Conservation (phyloP, 148 eudicot species). For the Simmondsia chinensis region DNA sequence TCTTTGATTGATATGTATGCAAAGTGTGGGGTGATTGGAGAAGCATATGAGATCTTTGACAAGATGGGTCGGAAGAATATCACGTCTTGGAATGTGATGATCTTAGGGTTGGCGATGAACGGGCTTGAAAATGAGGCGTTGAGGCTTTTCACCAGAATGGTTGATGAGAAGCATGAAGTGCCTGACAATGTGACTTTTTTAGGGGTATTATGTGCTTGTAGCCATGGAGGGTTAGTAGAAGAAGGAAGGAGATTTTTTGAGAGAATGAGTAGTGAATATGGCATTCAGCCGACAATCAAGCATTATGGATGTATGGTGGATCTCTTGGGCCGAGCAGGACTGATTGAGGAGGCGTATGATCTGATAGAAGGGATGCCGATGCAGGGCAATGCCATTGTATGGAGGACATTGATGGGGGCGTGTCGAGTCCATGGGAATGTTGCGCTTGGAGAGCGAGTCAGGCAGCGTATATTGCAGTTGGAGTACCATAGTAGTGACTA, state of each 20-base stretch:
- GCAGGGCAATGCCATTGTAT: slow-evolving; percentile 48
- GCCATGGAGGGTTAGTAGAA: slow-evolving; percentile 52
- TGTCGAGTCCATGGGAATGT: slow-evolving; percentile 44
- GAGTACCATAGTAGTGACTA: slow-evolving; percentile 47
- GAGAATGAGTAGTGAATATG: slow-evolving; percentile 36
- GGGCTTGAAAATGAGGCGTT: slow-evolving; percentile 44
- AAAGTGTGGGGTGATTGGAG: slow-evolving; percentile 44
- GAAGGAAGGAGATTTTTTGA: slow-evolving; percentile 48
- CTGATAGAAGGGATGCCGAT: slow-evolving; percentile 39
- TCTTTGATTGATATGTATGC: slow-evolving; percentile 60
- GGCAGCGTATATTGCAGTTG: slow-evolving; percentile 25
- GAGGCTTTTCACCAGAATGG: slow-evolving; percentile 29
- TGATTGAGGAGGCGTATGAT: slow-evolving; percentile 40
- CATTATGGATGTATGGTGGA: slow-evolving; percentile 63
- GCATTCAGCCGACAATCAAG: slow-evolving; percentile 33
- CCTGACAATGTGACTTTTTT: slow-evolving; percentile 59
- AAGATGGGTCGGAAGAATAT: slow-evolving; percentile 36
- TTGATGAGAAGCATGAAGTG: slow-evolving; percentile 27
- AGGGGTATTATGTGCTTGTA: slow-evolving; percentile 64
- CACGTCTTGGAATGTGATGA: slow-evolving; percentile 61
- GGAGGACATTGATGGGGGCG: slow-evolving; percentile 62
- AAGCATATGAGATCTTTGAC: slow-evolving; percentile 34
- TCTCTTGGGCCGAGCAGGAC: slow-evolving; percentile 68
- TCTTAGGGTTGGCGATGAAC: slow-evolving; percentile 47
- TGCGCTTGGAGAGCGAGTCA: slow-evolving; percentile 45